phyloP scores from a whole-genome alignment of 2,329 filamentous ascomycete species.

The Trichoderma aggressivum region DNA sequence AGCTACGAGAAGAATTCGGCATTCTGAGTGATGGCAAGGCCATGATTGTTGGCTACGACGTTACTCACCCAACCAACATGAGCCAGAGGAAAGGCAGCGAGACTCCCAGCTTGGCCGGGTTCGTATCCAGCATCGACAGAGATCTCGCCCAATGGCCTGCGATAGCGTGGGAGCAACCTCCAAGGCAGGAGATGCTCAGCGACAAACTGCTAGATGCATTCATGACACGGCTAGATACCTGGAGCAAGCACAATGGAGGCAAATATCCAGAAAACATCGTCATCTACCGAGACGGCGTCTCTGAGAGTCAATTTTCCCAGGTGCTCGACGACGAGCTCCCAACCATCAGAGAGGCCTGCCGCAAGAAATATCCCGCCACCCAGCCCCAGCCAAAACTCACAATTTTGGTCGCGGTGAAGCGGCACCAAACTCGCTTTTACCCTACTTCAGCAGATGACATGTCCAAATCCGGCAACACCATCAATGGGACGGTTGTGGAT shows the following conservation, averaged over 20 bases:
- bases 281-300: constrained; percentile 86
- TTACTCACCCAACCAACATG: constrained; percentile 76
- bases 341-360: constrained; percentile 62
- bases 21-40: constrained; percentile 66
- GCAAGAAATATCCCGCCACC: constrained; percentile 52
- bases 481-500: constrained; percentile 79
- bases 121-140: constrained; percentile 72
- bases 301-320: constrained; percentile 73
- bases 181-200: constrained; percentile 68
- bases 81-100: constrained; percentile 28
- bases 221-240: constrained; percentile 61
- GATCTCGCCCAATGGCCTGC: constrained; percentile 76
- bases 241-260: constrained; percentile 55
- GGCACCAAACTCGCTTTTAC: constrained; percentile 86
- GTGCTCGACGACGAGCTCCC: constrained; percentile 69
- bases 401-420: constrained; percentile 79
- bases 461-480: constrained; percentile 60
- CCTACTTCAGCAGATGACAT: constrained; percentile 53
- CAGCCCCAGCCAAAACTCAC: constrained; percentile 59
- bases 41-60: constrained; percentile 85
- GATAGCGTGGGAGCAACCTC: constrained; percentile 62
- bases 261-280: constrained; percentile 69
- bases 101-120: constrained; percentile 71
- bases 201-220: constrained; percentile 59
- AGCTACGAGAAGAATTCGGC: constrained; percentile 53